Evolutionary conservation across 2,329 filamentous ascomycete species (phyloP), one percentile per base, ranked within the genome.

Genomic region (Cadophora gregata): DNA sequence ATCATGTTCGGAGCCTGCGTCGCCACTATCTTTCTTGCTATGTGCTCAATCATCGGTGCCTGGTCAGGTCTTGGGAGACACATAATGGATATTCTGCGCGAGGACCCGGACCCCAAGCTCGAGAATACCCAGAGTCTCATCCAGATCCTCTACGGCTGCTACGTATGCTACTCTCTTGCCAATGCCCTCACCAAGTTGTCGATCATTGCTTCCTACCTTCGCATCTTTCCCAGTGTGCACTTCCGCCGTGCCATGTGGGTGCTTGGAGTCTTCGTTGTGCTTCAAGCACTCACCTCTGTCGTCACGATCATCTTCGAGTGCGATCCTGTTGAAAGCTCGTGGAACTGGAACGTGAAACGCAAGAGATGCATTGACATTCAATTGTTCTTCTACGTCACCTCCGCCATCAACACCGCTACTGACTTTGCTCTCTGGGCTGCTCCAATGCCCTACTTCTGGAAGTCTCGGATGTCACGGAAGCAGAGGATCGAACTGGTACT

Each of bases 331-430:
- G 9, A 25, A 14, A 61, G 51, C 47, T 63, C 64, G 2, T 68
- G 60, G 60, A 55, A 68, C 19, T 66, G 63, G 64, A 55, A 29
- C 3, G 45, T 60, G 8, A 48, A 48, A 9, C 33, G 50, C 3
- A 25, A 33, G n/a, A 58, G n/a, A 9, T 68, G 67, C 16, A 66
- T 68, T 47, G 29, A 68, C 27, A 68, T 68, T 56, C 63, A 56
- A 19, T 6, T 36, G 12, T 66, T 68, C 64, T 68, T 64, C 50
- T 51, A 59, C 38, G 16, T 59, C 16, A 64, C 33, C 25, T 61
- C 55, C 14, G 25, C 24, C n/a, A 42, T 66, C 38, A 68, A 66
- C 12, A 63, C 58, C 24, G 45, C 51, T 24, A 66, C 48, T 16
- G 63, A 66, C 24, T 56, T 68, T 21, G 36, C 56, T 1, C 10